phyloP scores from a whole-genome alignment of 768 basidiomycete genomes.

The Pisolithus sp. region DNA sequence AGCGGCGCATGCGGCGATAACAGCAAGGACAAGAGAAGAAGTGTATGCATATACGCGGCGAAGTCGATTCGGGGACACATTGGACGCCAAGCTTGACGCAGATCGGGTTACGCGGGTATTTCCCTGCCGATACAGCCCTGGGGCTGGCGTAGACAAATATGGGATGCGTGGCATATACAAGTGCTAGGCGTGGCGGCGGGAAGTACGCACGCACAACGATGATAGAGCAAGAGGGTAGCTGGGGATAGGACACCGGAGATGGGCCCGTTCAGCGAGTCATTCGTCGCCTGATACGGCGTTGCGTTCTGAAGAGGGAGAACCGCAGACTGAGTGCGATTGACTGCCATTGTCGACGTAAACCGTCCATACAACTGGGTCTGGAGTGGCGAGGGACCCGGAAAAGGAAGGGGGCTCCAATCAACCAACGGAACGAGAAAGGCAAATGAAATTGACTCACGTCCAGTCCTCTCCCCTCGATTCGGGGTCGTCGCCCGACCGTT shows the following conservation, averaged over 20 bases:
- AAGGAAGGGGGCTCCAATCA: background rate
- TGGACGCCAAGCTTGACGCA: no score
- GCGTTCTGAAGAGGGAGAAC: conserved; percentile 52
- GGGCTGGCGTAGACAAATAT: no score
- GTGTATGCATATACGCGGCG: background rate
- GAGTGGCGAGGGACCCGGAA: no score
- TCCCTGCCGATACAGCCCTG: no score
- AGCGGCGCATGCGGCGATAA: conserved; percentile 11
- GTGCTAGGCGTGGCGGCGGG: no score
- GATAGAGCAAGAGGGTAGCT: conserved; percentile 18
- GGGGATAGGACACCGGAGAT: conserved; percentile 2
- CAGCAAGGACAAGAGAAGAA: conserved; percentile 1
- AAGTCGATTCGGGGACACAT: background rate
- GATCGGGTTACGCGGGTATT: no score
- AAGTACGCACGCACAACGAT: no score
- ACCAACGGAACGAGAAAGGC: background rate
- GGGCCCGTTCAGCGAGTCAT: conserved; percentile 19
- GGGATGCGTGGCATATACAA: no score
- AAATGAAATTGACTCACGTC: conserved; percentile 22
- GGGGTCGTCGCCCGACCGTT: background rate
- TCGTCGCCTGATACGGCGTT: conserved; percentile 29
- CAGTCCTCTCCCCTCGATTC: conserved; percentile 20
- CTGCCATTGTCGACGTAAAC: conserved; percentile 54
- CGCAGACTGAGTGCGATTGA: conserved; percentile 49
- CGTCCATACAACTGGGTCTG: conserved; percentile 54